Conservation (phyloP, 495 filamentous ascomycete genomes). For the Symbiotaphrina buchneri region DNA sequence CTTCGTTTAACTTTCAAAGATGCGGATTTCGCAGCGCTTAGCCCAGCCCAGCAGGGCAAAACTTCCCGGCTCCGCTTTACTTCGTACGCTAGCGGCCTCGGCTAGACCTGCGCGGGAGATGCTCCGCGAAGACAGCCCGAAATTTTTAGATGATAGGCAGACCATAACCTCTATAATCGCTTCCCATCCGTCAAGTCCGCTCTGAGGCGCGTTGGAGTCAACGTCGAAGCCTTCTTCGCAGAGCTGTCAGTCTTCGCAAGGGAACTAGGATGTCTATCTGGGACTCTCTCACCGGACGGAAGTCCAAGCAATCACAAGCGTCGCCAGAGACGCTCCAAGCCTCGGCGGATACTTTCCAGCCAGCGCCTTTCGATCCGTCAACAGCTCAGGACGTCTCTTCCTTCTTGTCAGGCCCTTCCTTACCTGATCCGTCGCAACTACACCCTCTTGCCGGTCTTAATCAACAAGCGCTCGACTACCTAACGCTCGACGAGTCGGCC, state of each 20-base stretch:
- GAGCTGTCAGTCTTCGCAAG: background rate
- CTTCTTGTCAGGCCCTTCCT: constrained; percentile 46
- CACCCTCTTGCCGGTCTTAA: constrained; percentile 91
- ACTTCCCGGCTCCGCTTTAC: too few relatives aligned
- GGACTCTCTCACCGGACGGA: constrained; percentile 72
- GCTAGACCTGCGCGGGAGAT: too few relatives aligned
- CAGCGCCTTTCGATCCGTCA: constrained; percentile 40
- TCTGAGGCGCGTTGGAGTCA: background rate
- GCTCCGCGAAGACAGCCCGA: too few relatives aligned
- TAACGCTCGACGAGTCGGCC: constrained; percentile 75
- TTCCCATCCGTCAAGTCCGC: background rate
- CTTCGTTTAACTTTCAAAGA: too few relatives aligned
- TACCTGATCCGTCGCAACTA: constrained; percentile 64
- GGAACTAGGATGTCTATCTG: constrained; percentile 36
- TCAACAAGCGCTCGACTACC: constrained; percentile 78
- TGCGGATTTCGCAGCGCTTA: too few relatives aligned
- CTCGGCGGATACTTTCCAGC: constrained; percentile 24
- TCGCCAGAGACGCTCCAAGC: constrained; percentile 10
- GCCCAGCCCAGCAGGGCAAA: too few relatives aligned
- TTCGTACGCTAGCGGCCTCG: too few relatives aligned
- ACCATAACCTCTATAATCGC: background rate
- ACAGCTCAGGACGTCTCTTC: constrained; percentile 57
- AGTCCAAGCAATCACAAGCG: constrained; percentile 24
- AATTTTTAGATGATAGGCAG: too few relatives aligned
- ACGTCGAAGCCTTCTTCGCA: background rate